Evolutionary conservation across 2,329 filamentous ascomycete genomes (phyloP), one percentile per base, ranked within the genome.

Genomic region (Clonostachys solani): DNA sequence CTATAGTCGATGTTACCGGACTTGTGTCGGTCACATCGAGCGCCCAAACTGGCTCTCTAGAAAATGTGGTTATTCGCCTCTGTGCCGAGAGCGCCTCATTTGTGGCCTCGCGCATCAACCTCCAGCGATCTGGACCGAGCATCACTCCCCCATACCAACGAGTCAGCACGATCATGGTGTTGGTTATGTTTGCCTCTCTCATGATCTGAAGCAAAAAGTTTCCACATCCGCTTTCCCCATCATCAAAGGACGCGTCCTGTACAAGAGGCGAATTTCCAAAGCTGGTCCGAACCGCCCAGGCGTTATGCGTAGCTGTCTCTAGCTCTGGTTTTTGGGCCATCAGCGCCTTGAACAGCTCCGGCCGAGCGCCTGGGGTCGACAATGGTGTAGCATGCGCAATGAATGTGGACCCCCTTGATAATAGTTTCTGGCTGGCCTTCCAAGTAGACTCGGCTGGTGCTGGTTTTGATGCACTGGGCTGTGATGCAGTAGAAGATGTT

Each of bases 131-230:
- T 0, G 77, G 74, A 0, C 81, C 81, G 4, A 85, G 69, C 70
- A 84, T 73, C 10, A 80, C 65, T 8, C 81, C 81, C 17, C 81
- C 81, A 50, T 77, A 85, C 80, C 80, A 85, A 35, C 81, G 68
- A 15, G 77, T 80, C 54, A 84, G 70, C 7, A 85, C 77, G 13
- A 84, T 74, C 2, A 84, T 57, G 1, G 73, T 75, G 52, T 80
- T 74, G 12, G 72, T 68, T 5, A 75, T 62, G 43, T 74, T 65
- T 6, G 72, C 66, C 49, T 79, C 76, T 46, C 73, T 69, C 63
- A 84, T 67, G 29, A 80, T 58, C 34, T 74, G 69, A 15, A 84
- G 66, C 49, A 84, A 63, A 43, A 84, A 74, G 17, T 73, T 72
- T 33, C 81, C 81, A 45, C 75, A 78, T 1, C 80, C 79, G 2